Evolutionary conservation across 768 basidiomycete genomes (phyloP), one percentile per base, ranked within the genome.

Genomic region (Tylopilus felleus): DNA sequence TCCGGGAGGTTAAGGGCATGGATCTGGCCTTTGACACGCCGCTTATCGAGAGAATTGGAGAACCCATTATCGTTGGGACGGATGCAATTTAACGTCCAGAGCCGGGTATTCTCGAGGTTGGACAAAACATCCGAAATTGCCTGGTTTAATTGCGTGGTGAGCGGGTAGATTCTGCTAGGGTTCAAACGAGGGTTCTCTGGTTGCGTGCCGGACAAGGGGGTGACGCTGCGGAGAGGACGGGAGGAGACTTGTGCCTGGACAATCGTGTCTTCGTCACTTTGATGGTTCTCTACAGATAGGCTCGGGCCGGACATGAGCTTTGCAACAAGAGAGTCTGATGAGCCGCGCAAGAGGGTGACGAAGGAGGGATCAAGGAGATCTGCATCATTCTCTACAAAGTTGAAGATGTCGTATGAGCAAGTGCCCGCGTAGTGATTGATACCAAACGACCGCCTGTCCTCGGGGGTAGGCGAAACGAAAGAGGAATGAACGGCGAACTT

Each of bases 181-280:
- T 82, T 83, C 22, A 83, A 69, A 27, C 69, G 77, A 0, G 76
- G 55, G 49, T 69, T 72, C 45, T 76, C 76, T 33, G 74, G 65
- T 19, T 51, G 47, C 47, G 49, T 22, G 61, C 51, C 48, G 22
- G 67, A 41, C 36, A 78, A 61, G n/a, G 71, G 62, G 0, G 79
- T 78, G 5, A 77, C 74, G 14, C 69, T 69, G 25, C 84, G 79
- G 10, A 85, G 72, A 19, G 83, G 82, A 8, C 76, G 77, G 16
- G 78, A 77, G 5, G 82, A 81, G 8, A 85, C 81, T 60, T 85
- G 83, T 23, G 84, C 81, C 61, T 85, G 83, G 28, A 84, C 84
- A 53, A 84, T 77, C 56, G 77, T 82, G 54, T 68, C 69, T 41
- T 77, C 72, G 55, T 85, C 84, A 52, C 81, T 77, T 19, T 77